Conservation (phyloP, 805 yeast species). For the Ogataea paraovalis region DNA sequence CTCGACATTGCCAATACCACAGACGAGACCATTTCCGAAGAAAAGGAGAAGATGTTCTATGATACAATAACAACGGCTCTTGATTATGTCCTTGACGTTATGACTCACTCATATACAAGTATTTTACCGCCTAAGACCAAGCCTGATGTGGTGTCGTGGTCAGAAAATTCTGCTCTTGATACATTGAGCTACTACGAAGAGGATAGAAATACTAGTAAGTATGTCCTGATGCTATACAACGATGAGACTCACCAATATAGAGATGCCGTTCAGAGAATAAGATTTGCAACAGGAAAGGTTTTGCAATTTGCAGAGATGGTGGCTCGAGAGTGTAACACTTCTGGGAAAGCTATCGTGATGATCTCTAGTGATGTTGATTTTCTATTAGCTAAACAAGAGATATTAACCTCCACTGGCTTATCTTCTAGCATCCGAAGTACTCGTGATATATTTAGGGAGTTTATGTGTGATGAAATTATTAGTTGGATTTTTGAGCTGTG, state of each 20-base stretch:
- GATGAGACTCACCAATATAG: constrained; percentile 73
- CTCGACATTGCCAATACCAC: constrained; percentile 10
- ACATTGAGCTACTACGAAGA: constrained; percentile 41
- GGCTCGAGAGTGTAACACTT: constrained; percentile 53
- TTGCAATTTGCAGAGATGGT: constrained; percentile 69
- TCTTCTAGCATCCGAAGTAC: constrained; percentile 61
- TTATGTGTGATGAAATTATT: constrained; percentile 69
- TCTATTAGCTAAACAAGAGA: constrained; percentile 50
- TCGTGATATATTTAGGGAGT: constrained; percentile 73
- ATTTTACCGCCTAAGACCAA: constrained; percentile 22
- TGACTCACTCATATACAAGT: constrained; percentile 45
- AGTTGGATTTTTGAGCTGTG: constrained; percentile 62
- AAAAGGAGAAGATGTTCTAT: not conserved
- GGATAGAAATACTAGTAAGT: constrained; percentile 45
- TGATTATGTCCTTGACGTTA: constrained; percentile 61
- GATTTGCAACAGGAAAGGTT: constrained; percentile 59
- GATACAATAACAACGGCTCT: constrained; percentile 45
- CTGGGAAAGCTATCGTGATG: constrained; percentile 69
- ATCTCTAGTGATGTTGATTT: constrained; percentile 49
- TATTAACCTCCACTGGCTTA: constrained; percentile 59
- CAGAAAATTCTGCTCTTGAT: constrained; percentile 23
- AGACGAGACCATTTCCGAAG: constrained; percentile 2
- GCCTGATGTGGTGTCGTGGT: constrained; percentile 23
- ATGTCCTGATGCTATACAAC: constrained; percentile 62
- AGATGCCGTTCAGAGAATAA: constrained; percentile 67